Evolutionary conservation across 306 rosid species (phyloP).

Genomic region (Medicago truncatula): DNA sequence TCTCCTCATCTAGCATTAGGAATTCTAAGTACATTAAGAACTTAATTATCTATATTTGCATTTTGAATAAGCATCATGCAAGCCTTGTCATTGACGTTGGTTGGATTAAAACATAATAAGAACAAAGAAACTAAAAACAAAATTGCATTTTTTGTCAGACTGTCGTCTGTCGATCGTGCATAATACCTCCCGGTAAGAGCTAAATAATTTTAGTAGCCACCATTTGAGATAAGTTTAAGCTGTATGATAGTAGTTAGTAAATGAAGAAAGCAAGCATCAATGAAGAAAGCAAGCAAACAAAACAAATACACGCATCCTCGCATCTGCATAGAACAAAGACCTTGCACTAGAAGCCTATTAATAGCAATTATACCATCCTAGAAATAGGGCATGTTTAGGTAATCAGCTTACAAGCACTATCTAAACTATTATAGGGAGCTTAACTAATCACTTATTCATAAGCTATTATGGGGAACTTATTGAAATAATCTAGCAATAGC

Average conservation of each 20-base stretch:
- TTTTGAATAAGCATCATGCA: slow-evolving; percentile 10
- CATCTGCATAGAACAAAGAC: background rate
- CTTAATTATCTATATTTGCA: slow-evolving; percentile 13
- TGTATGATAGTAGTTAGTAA: too few species aligned
- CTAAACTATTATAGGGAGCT: background rate
- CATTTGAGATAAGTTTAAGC: too few species aligned
- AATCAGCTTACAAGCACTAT: background rate
- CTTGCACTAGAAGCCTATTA: slow-evolving; percentile 29
- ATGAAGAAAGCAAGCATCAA: too few species aligned
- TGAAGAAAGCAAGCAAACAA: too few species aligned
- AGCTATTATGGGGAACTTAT: background rate
- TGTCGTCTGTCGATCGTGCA: too few species aligned
- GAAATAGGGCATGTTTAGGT: background rate
- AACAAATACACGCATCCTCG: slow-evolving; percentile 1
- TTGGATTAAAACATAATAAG: slow-evolving; percentile 11
- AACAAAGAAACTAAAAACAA: slow-evolving; percentile 9
- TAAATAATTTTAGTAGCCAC: slow-evolving; percentile 20
- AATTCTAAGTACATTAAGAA: slow-evolving; percentile 20
- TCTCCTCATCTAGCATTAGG: slow-evolving; percentile 29
- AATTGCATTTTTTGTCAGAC: slow-evolving; percentile 35
- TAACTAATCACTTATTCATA: background rate
- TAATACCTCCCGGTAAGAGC: slow-evolving; percentile 19
- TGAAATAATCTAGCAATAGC: background rate
- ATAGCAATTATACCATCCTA: slow-evolving; percentile 29
- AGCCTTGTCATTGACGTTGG: slow-evolving; percentile 16